phyloP scores from a whole-genome alignment of 495 filamentous ascomycete species.

The Neurospora tetrasperma region DNA sequence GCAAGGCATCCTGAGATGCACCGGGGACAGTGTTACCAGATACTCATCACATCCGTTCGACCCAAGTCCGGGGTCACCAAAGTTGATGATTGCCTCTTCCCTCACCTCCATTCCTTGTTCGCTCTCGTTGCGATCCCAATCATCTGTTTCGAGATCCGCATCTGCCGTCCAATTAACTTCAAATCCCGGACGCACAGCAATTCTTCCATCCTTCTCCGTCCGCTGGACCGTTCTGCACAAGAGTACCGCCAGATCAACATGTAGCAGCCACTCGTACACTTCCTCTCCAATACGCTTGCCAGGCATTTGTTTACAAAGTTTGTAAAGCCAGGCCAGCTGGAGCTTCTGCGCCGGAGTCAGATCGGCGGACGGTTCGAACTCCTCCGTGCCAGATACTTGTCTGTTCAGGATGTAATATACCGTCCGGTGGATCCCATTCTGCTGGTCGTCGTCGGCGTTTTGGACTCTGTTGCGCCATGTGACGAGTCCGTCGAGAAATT shows the following conservation, averaged over 20 bases:
- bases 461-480: neutral
- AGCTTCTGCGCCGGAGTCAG: neutral
- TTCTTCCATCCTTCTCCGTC: neutral
- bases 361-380: neutral
- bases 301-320: neutral
- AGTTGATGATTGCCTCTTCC: neutral
- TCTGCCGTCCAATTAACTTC: neutral
- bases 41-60: neutral
- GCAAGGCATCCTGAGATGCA: neutral
- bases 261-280: neutral
- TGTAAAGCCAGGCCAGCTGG: neutral
- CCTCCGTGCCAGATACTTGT: neutral
- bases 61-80: neutral
- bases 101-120: neutral
- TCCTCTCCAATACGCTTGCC: neutral
- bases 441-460: neutral
- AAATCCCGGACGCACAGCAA: neutral
- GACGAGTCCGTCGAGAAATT: neutral
- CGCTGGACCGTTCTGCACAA: neutral
- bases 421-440: neutral
- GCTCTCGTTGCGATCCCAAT: neutral
- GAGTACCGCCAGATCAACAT: neutral
- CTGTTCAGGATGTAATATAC: neutral
- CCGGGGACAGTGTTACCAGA: neutral
- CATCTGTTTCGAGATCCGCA: neutral